phyloP scores from a whole-genome alignment of 1,284 basidiomycete genomes.

The Stygiomarasmius scandens region DNA sequence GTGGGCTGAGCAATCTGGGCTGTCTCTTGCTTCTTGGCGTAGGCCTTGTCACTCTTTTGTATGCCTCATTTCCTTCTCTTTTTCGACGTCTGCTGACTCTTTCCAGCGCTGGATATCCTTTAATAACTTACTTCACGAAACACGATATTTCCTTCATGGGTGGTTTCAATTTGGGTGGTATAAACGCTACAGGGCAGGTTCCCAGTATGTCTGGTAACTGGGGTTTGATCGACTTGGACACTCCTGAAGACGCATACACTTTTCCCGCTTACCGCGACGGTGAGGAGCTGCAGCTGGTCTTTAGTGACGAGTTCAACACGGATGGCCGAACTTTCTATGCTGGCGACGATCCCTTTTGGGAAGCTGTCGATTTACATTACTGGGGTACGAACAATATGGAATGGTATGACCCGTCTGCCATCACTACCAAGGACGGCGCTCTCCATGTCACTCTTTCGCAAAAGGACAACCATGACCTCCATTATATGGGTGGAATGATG shows the following conservation, averaged over 20 bases:
- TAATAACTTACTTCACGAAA: conserved; percentile 70
- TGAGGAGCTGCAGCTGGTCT: conserved; percentile 68
- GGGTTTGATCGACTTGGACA: conserved; percentile 78
- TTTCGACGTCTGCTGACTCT: conserved; percentile 4
- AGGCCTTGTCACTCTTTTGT: conserved; percentile 76
- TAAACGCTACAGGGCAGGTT: conserved; percentile 80
- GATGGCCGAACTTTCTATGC: conserved; percentile 83
- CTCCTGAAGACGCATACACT: conserved; percentile 64
- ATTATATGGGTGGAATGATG: conserved; percentile 64
- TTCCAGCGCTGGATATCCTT: conserved; percentile 78
- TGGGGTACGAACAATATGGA: conserved; percentile 55
- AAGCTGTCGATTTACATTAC: conserved; percentile 62
- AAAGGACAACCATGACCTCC: conserved; percentile 54
- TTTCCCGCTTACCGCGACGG: conserved; percentile 59
- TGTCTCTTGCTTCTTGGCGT: conserved; percentile 68
- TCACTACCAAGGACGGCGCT: conserved; percentile 79
- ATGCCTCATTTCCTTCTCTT: conserved; percentile 27
- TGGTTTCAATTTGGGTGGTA: conserved; percentile 81
- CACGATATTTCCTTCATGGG: conserved; percentile 53
- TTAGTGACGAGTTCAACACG: conserved; percentile 88
- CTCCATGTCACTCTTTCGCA: conserved; percentile 79
- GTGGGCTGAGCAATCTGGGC: conserved; percentile 78
- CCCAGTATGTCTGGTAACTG: conserved; percentile 66
- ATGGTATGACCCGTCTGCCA: conserved; percentile 76
- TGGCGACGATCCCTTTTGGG: conserved; percentile 76